Base-by-base conservation (phyloP, 768 basidiomycete genomes). In the Mycena epipterygia region DNA sequence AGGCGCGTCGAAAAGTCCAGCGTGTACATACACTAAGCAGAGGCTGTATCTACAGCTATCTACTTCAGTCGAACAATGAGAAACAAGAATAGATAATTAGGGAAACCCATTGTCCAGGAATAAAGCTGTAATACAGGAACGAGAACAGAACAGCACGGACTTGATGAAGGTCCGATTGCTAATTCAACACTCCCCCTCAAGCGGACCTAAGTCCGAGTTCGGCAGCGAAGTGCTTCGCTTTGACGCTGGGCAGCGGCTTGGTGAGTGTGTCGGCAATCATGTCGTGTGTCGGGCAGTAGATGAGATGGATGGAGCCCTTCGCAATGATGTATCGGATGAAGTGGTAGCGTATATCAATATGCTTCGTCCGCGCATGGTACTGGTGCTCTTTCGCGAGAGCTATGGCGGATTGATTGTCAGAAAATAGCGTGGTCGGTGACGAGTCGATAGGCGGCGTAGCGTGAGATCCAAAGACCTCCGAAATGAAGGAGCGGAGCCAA, bases 341-440 rank as follows among this genome's bases (percentile, higher is more conserved):
- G 27, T 58, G 57, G 19, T 58, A 58, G 5, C 39, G 57, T 4
- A 58, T 42, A 19, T 58, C 57, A 19, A 58, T 58, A 39, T 58
- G 57, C 27, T 58, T 58, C 12, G 35, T 58, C 3, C 57, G 57
- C 14, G 35, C 57, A 17, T 58, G 57, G 39, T 27, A 39, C 29
- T 58, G 57, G 30, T 55, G 7, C n/a, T 27, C 29, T 30, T 52
- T 30, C 14, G 52, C 52, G 32, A 55, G 52, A 30, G 51, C 51
- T 7, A 52, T 52, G 27, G 51, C 51, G 9, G 51, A 32, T 23
- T 49, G 48, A 19, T 52, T 52, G 51, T 52, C 51, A 14, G 27
- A 27, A 17, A 30, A 29, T 3, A 55, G 52, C 2, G 52, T 55
- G 32, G n/a, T 55, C 9, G 37, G 37, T 16, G 37, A 39, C 37